Conservation (phyloP, 1,139 yeast species). For the Geotrichum siamense region DNA sequence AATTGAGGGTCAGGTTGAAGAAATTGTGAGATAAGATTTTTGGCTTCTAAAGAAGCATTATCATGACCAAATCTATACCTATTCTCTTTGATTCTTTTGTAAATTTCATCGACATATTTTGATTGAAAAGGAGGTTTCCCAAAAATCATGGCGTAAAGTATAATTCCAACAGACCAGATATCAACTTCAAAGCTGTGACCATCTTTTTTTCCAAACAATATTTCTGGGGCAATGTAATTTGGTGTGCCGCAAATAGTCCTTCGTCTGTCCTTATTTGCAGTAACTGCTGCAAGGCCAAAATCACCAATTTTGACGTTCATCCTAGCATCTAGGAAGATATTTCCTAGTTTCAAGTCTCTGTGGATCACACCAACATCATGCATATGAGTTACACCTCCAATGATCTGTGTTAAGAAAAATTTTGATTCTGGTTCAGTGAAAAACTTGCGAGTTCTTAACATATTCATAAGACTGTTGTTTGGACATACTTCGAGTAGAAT, state of each 20-base stretch:
- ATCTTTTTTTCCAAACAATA: slow-evolving; percentile 73
- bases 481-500: slow-evolving; percentile 87
- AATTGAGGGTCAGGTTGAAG: slow-evolving; percentile 68
- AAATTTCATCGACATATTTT: slow-evolving; percentile 86
- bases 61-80: slow-evolving; percentile 79
- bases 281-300: slow-evolving; percentile 89
- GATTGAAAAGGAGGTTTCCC: slow-evolving; percentile 98
- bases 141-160: slow-evolving; percentile 81
- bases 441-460: slow-evolving; percentile 72
- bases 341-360: slow-evolving; percentile 89
- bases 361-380: slow-evolving; percentile 92
- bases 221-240: slow-evolving; percentile 96
- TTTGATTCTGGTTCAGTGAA: slow-evolving; percentile 90
- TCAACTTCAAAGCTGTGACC: slow-evolving; percentile 95
- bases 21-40: slow-evolving; percentile 59
- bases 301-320: slow-evolving; percentile 95
- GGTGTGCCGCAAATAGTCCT: slow-evolving; percentile 97
- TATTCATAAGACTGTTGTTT: slow-evolving; percentile 75
- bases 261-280: slow-evolving; percentile 67
- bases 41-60: slow-evolving; percentile 66
- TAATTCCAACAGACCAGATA: slow-evolving; percentile 95
- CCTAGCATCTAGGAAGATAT: slow-evolving; percentile 83
- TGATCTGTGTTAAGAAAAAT: slow-evolving; percentile 80
- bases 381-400: slow-evolving; percentile 89
- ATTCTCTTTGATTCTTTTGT: slow-evolving; percentile 78